Evolutionary conservation across 2,329 filamentous ascomycete species (phyloP), one percentile per base, ranked within the genome.

Genomic region (Camillea tinctor): DNA sequence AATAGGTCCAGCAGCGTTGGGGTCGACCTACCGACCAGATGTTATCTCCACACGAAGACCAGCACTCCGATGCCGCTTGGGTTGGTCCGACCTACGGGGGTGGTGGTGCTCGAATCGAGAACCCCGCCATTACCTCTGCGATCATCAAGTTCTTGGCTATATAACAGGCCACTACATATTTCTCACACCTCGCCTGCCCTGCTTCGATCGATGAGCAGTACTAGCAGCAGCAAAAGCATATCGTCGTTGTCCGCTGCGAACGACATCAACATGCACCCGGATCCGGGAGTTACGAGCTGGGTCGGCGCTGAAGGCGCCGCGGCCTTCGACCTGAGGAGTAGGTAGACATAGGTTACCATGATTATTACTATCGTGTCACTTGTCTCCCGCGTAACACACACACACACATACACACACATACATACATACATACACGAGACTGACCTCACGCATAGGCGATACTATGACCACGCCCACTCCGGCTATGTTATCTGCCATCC

Each of bases 401-500:
- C 24, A 58, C n/a, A n/a, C n/a, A n/a, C n/a, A n/a, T n/a, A n/a
- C n/a, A n/a, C n/a, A n/a, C n/a, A n/a, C n/a, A n/a, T n/a, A n/a
- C n/a, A n/a, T n/a, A n/a, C n/a, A n/a, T n/a, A 9, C 26, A 54
- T 8, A 53, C n/a, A 20, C 24, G 56, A 36, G 48, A 17, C 19
- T 50, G 49, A 50, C 19, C n/a, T 50, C 19, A 50, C 6, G 21
- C 21, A 50, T 19, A 87, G 84, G 83, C 71, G 89, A 92, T 72
- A 86, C 85, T 4, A 81, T 90, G 71, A 92, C 89, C 2, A 89
- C 87, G 1, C 88, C 89, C 6, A 91, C 88, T 0, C 68, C 80
- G 3, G 83, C 86, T 22, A 93, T 93, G 90, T 84, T 93, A 40
- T 75, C 80, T 44, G 88, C 90, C 11, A 91, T 93, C 67, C 78